phyloP scores from a whole-genome alignment of 148 eudicot genomes.

The Rhododendron molle region DNA sequence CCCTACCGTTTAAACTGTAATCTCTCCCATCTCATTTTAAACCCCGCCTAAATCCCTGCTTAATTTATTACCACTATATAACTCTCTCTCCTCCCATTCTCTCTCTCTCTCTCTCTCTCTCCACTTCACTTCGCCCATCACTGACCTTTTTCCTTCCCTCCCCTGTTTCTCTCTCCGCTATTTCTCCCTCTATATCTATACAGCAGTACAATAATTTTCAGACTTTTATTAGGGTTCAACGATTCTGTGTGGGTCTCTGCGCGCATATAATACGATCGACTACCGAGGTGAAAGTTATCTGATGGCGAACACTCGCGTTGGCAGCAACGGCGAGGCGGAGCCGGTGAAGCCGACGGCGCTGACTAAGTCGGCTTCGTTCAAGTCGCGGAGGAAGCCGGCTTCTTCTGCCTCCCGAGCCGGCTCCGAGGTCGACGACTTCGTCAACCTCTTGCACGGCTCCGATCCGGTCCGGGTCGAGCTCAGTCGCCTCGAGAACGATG shows the following conservation, averaged over 20 bases:
- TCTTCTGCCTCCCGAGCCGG: conserved; percentile 29
- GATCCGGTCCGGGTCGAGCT: conserved; percentile 93
- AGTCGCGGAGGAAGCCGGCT: conserved; percentile 37
- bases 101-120: not conserved
- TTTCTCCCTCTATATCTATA: conserved; percentile 1
- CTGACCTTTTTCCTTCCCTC: not conserved
- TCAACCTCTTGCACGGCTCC: conserved; percentile 70
- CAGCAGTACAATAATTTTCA: not conserved
- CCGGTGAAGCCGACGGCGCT: conserved; percentile 30
- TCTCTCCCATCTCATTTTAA: conserved; percentile 3
- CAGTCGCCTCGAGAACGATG: conserved; percentile 79
- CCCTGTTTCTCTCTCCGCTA: not conserved
- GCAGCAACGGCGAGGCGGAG: conserved; percentile 28
- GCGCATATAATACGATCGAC: not conserved
- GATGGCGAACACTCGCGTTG: conserved; percentile 23
- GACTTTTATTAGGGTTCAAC: conserved; percentile 1
- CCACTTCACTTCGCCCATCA: too few relatives aligned
- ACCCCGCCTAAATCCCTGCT: conserved; percentile 24
- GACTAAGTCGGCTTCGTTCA: conserved; percentile 43
- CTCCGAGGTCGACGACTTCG: conserved; percentile 55
- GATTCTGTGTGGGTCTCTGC: not conserved
- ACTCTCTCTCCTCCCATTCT: not conserved
- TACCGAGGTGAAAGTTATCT: not conserved
- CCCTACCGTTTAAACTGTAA: not conserved
- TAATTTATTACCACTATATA: conserved; percentile 8